Base-by-base conservation (phyloP, 2,329 filamentous ascomycete species). In the Sclerotinia borealis region DNA sequence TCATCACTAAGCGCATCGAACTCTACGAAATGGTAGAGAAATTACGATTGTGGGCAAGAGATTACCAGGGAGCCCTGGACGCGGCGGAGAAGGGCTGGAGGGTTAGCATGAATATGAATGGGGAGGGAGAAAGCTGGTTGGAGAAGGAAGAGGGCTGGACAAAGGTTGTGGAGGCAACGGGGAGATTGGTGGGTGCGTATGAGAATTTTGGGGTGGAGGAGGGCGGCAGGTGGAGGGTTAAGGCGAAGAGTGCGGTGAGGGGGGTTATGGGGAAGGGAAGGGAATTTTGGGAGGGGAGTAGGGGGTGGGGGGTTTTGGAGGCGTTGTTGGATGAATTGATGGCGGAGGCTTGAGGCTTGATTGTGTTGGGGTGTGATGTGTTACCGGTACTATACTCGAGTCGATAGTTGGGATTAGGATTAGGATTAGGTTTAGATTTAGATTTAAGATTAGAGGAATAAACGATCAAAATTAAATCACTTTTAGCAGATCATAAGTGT, bases 51-150 rank as follows among this genome's bases (percentile, higher is more conserved):
- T 97, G 92, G 86, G 83, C 86, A 9, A 77, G 84, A 3, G 88
- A 90, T 60, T 90, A 88, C 1, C 77, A 79, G 0, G 87, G 86
- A 1, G 91, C 93, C 5, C 80, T 98, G 1, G 89, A 92, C 7
- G 91, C 91, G 1, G 85, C 93, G 36, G 95, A 98, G 77, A 93
- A 93, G 73, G 91, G 89, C 0, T 99, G 93, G 93, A 84, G 95
- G 2, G 86, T 89, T 0, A 79, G 85, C 34, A 72, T 76, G 74
- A 51, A 50, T 43, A 73, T 77, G 72, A 79, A 72, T 49, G 68
- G 66, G 11, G n/a, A n/a, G n/a, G n/a, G n/a, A n/a, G n/a, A n/a
- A n/a, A n/a, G n/a, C n/a, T 75, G 74, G 71, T 62, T 70, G 9
- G 56, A 68, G 0, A 79, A 79, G 3, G 81, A 78, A 76, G 80